Evolutionary conservation across 805 yeast genomes (phyloP), one percentile per base, ranked within the genome.

Genomic region (Yarrowia hollandica): DNA sequence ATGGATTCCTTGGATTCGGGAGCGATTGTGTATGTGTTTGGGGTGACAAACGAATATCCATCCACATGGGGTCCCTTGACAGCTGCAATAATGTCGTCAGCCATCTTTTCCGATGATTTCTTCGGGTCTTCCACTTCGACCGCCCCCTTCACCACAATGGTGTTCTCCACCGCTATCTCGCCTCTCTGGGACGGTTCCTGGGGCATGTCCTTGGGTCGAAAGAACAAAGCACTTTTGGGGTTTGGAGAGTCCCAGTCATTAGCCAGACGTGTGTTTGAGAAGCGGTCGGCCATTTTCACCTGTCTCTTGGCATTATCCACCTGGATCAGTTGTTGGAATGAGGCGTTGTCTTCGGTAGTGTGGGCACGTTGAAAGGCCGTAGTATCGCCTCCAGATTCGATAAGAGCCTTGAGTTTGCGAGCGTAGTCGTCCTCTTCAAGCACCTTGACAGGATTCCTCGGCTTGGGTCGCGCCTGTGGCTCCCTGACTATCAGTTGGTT

Each of bases 281-380:
- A 48, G 19, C 39, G 31, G 21, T 48, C 39, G 10, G 55, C 38
- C 1, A 22, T 16, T 21, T 48, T 48, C 30, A 15, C 8, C n/a
- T 48, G n/a, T 33, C 55, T 31, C 16, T n/a, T 21, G 10, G 61
- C 61, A 19, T 64, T 64, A 22, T 64, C 61, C 25, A 55, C 42
- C 19, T 67, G 70, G 15, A 68, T 54, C 7, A 68, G 54, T 16
- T 60, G 41, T 28, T 63, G 62, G 44, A 68, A 68, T 21, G 70
- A 67, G 16, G 62, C 68, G 52, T 69, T 68, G 41, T 69, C 72
- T 44, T 69, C 71, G 1, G 72, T 68, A 1, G 70, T 69, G 30
- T 62, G 63, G 11, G 61, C 63, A 4, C 64, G 64, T 52, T 69
- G 71, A 34, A 66, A 69, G 18, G 50, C 44, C 15, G 39, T 28